These are phyloP conservation scores for Aspergillus baeticus DNA, from an alignment of 495 filamentous ascomycete species.

Conservation along the genomic window DNA sequence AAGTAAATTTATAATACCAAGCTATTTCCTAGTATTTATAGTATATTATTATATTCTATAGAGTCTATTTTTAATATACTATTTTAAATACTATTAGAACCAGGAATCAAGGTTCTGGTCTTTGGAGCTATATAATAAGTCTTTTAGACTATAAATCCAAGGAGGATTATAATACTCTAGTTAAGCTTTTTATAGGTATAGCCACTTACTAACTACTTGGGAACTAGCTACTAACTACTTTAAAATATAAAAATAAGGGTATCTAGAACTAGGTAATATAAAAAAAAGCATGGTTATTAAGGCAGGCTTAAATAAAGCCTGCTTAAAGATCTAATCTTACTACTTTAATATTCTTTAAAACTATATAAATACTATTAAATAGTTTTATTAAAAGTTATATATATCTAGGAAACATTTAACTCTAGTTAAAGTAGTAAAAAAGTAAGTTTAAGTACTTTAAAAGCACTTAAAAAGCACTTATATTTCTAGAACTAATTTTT, in stretches of 20 bases:
- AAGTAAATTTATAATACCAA: conserved; percentile 1
- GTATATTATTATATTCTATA: conserved; percentile 7
- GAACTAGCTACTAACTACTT: not conserved
- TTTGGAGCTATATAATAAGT: conserved; percentile 11
- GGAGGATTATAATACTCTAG: conserved; percentile 6
- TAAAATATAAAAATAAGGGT: too few species aligned
- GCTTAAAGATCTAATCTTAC: conserved; percentile 9
- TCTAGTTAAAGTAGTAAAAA: conserved; percentile 7
- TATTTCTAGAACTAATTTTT: not conserved
- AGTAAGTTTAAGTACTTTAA: conserved; percentile 15
- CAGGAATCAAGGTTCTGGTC: not conserved
- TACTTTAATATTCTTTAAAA: conserved; percentile 5
- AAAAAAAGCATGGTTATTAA: conserved; percentile 10
- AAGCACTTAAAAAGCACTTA: not conserved
- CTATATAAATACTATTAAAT: conserved; percentile 14
- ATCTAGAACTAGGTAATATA: too few species aligned
- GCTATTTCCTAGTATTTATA: not conserved
- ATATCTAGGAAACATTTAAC: conserved; percentile 2
- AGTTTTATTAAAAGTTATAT: conserved; percentile 14
- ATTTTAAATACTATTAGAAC: conserved; percentile 6
- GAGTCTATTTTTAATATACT: conserved; percentile 1
- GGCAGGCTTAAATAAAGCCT: conserved; percentile 12
- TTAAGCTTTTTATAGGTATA: conserved; percentile 9
- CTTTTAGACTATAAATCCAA: conserved; percentile 2
- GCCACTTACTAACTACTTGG: not conserved